Evolutionary conservation across 2,329 filamentous ascomycete genomes (phyloP).

Genomic region (Fusarium sp.): DNA sequence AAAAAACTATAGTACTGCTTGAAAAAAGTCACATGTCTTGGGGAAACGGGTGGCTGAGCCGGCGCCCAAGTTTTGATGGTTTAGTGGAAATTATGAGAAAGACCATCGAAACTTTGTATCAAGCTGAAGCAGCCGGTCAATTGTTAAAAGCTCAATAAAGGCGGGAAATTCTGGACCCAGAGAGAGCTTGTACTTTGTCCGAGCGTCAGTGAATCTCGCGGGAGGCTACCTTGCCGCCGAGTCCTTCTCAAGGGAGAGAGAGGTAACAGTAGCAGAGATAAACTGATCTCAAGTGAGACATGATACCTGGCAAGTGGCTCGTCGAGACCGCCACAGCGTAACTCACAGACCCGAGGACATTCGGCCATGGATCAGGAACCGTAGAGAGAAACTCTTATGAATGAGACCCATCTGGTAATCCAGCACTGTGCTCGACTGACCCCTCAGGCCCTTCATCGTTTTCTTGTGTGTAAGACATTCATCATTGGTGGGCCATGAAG

Average conservation of each 20-base stretch:
- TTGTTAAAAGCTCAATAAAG: conserved; percentile 28
- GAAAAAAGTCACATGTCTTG: conserved; percentile 30
- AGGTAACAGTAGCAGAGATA: conserved; percentile 30
- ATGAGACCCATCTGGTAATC: conserved; percentile 36
- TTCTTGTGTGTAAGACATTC: conserved; percentile 35
- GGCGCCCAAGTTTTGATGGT: conserved; percentile 26
- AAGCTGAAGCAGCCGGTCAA: conserved; percentile 31
- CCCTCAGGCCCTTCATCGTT: conserved; percentile 23
- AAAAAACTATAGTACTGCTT: neutral
- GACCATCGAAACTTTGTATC: conserved; percentile 33
- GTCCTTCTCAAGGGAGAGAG: conserved; percentile 39
- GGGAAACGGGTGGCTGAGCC: conserved; percentile 37
- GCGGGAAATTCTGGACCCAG: conserved; percentile 16
- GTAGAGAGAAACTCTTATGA: conserved; percentile 10
- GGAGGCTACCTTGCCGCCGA: conserved; percentile 27
- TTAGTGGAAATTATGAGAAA: conserved; percentile 22
- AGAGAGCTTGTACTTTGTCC: conserved; percentile 19
- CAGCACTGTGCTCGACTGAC: conserved; percentile 39
- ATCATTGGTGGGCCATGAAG: conserved; percentile 26
- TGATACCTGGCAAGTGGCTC: conserved; percentile 39
- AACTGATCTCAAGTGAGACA: conserved; percentile 39
- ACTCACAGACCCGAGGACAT: conserved; percentile 34
- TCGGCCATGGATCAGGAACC: conserved; percentile 36
- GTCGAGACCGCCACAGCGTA: conserved; percentile 44
- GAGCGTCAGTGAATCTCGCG: conserved; percentile 18